phyloP scores from a whole-genome alignment of 108 stramenopile species.

The Cyclotella cryptica region DNA sequence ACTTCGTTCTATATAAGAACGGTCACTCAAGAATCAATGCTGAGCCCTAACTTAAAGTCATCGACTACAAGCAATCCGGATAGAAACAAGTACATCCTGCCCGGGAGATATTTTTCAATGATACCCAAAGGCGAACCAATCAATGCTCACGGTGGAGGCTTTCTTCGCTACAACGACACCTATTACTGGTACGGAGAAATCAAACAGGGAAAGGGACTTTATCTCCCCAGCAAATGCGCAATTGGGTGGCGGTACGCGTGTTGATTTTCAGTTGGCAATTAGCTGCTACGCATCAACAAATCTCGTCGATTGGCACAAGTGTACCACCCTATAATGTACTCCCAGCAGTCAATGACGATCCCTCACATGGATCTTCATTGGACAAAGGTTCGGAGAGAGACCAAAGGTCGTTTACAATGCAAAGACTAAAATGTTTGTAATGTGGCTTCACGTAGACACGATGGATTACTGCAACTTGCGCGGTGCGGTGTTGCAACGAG shows the following conservation, averaged over 20 bases:
- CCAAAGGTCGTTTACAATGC: slow-evolving; percentile 39
- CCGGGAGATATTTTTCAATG: slow-evolving; percentile 27
- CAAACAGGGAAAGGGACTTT: slow-evolving; percentile 18
- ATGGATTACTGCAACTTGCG: slow-evolving; percentile 31
- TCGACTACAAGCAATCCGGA: background rate
- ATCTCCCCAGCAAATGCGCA: slow-evolving; percentile 25
- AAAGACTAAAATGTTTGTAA: slow-evolving; percentile 27
- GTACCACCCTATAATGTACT: slow-evolving; percentile 20
- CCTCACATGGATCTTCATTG: slow-evolving; percentile 21
- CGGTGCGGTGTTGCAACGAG: slow-evolving; percentile 26
- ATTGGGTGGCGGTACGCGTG: slow-evolving; percentile 38
- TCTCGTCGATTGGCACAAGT: slow-evolving; percentile 23
- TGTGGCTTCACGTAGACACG: slow-evolving; percentile 37
- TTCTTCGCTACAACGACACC: slow-evolving; percentile 18
- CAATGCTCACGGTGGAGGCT: slow-evolving; percentile 41
- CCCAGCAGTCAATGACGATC: slow-evolving; percentile 17
- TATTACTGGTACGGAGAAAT: slow-evolving; percentile 45
- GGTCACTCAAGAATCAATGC: background rate
- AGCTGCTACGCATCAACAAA: slow-evolving; percentile 28
- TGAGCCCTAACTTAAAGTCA: background rate
- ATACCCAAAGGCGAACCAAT: slow-evolving; percentile 27
- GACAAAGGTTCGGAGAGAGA: slow-evolving; percentile 19
- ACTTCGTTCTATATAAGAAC: background rate
- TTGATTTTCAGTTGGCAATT: slow-evolving; percentile 31
- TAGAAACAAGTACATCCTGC: slow-evolving; percentile 8